phyloP scores from a whole-genome alignment of 2,329 filamentous ascomycete species.

The Phialophora macrospora region DNA sequence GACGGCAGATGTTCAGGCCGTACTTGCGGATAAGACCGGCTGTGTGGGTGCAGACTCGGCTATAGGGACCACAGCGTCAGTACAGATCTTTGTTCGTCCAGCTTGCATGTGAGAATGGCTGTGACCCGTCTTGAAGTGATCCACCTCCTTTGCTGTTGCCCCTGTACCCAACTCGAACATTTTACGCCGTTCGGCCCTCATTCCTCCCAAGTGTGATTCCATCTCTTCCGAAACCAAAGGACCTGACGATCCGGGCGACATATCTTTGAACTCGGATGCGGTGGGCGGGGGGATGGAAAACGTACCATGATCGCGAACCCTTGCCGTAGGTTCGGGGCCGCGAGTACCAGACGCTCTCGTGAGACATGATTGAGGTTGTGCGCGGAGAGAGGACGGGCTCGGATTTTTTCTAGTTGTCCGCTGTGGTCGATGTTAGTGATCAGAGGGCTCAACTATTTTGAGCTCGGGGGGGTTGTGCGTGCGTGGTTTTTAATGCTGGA shows the following conservation, averaged over 20 bases:
- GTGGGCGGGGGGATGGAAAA: slow-evolving; percentile 6
- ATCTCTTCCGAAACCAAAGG: background rate
- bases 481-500: background rate
- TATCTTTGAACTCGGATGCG: background rate
- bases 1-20: slow-evolving; percentile 79
- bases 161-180: background rate
- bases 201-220: background rate
- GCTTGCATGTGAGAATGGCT: background rate
- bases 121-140: background rate
- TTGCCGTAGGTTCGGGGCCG: slow-evolving; percentile 73
- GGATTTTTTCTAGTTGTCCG: background rate
- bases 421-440: slow-evolving; percentile 14
- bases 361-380: slow-evolving; percentile 68
- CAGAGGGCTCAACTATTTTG: background rate
- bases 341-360: slow-evolving; percentile 99
- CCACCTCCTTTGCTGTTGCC: background rate
- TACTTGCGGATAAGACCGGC: slow-evolving; percentile 99
- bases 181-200: background rate
- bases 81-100: background rate
- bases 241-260: too few relatives aligned
- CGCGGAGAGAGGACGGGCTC: background rate
- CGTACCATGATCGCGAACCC: slow-evolving; percentile 42
- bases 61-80: slow-evolving; percentile 45
- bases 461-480: background rate
- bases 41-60: slow-evolving; percentile 88